Conservation (phyloP, 108 stramenopile species). For the Skeletonema menzelii region DNA sequence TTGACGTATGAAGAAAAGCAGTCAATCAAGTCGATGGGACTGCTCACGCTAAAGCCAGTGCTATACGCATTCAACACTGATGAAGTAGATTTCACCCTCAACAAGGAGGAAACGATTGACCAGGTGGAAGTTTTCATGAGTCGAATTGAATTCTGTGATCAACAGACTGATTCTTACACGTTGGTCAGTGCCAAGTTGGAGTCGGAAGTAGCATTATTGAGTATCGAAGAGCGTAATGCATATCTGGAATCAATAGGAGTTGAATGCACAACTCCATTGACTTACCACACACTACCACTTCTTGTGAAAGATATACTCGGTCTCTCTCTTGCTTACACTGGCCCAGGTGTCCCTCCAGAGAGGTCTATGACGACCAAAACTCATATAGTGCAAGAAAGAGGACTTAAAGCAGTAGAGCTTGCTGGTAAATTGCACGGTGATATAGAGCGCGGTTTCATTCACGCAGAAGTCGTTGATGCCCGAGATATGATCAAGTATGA, state of each 20-base stretch:
- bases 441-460: slow-evolving; percentile 90
- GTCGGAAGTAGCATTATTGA: slow-evolving; percentile 53
- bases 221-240: slow-evolving; percentile 52
- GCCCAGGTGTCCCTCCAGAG: slow-evolving; percentile 67
- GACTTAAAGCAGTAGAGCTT: slow-evolving; percentile 46
- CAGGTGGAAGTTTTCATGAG: slow-evolving; percentile 56
- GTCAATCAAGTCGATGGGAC: slow-evolving; percentile 66
- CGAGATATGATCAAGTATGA: slow-evolving; percentile 43
- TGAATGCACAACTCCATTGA: slow-evolving; percentile 33
- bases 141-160: slow-evolving; percentile 46
- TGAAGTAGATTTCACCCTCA: slow-evolving; percentile 67
- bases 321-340: slow-evolving; percentile 54
- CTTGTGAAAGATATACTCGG: slow-evolving; percentile 50
- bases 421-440: slow-evolving; percentile 87
- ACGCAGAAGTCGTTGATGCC: slow-evolving; percentile 74
- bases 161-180: slow-evolving; percentile 44
- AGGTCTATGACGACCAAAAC: slow-evolving; percentile 68
- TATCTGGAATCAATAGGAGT: slow-evolving; percentile 69
- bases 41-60: slow-evolving; percentile 84
- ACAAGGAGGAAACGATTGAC: slow-evolving; percentile 42
- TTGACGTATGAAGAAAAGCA: slow-evolving; percentile 48
- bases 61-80: slow-evolving; percentile 94
- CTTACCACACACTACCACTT: slow-evolving; percentile 46
- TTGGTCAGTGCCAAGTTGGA: slow-evolving; percentile 88
- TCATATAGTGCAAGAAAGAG: slow-evolving; percentile 34